Evolutionary conservation across 805 yeast species (phyloP).

Genomic region (Suhomyces emberorum): DNA sequence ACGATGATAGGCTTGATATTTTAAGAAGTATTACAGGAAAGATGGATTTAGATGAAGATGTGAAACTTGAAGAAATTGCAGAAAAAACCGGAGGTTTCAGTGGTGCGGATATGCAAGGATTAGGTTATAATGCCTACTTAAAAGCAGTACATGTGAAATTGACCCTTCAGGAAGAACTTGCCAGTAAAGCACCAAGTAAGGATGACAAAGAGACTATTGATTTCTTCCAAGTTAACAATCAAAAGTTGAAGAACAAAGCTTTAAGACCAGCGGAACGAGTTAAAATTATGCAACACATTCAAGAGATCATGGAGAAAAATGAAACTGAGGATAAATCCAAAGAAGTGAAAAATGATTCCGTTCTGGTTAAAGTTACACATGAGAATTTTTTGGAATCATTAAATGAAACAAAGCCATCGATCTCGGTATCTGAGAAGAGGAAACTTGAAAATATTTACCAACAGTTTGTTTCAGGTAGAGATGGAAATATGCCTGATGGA

Average conservation of each 20-base stretch:
- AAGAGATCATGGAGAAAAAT: slow-evolving; percentile 28
- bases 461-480: slow-evolving; percentile 72
- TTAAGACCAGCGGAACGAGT: slow-evolving; percentile 40
- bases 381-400: slow-evolving; percentile 61
- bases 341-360: slow-evolving; percentile 6
- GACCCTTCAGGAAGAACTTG: slow-evolving; percentile 39
- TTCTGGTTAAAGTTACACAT: slow-evolving; percentile 44
- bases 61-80: slow-evolving; percentile 57
- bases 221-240: slow-evolving; percentile 42
- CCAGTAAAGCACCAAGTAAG: slow-evolving; percentile 6
- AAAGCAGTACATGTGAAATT: slow-evolving; percentile 76
- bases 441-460: slow-evolving; percentile 64
- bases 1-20: slow-evolving; percentile 70
- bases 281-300: slow-evolving; percentile 41
- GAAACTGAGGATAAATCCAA: slow-evolving; percentile 4
- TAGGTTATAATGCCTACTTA: slow-evolving; percentile 86
- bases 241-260: slow-evolving; percentile 23
- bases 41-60: slow-evolving; percentile 53
- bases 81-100: slow-evolving; percentile 69
- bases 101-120: slow-evolving; percentile 93
- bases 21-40: slow-evolving; percentile 54
- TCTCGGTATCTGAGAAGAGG: slow-evolving; percentile 64
- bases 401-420: slow-evolving; percentile 82
- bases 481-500: slow-evolving; percentile 88
- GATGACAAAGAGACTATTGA: slow-evolving; percentile 25